Conservation (phyloP, 2,329 filamentous ascomycete genomes). For the Microsporum ferrugineum region DNA sequence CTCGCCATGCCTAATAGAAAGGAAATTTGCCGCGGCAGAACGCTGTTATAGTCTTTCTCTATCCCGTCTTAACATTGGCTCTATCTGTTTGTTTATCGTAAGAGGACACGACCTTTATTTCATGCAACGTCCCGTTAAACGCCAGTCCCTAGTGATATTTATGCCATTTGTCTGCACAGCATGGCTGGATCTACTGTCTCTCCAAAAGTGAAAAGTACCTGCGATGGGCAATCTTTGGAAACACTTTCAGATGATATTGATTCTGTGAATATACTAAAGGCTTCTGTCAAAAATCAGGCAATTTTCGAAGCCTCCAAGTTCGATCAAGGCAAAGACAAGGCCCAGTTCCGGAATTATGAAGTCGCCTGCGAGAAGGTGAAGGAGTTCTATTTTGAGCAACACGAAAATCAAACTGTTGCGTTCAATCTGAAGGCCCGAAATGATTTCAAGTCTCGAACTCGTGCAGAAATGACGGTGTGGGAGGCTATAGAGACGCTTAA, state of each 20-base stretch:
- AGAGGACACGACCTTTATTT: too few relatives aligned
- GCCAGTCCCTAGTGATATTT: too few relatives aligned
- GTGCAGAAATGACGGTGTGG: conserved; percentile 75
- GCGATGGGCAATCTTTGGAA: neutral
- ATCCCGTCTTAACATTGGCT: neutral
- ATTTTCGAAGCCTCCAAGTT: conserved; percentile 33
- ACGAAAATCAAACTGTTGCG: conserved; percentile 46
- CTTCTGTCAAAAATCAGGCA: conserved; percentile 35
- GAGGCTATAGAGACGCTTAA: conserved; percentile 87
- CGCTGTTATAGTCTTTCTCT: neutral
- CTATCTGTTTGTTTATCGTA: neutral
- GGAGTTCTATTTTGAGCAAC: conserved; percentile 67
- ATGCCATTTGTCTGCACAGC: neutral
- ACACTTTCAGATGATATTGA: conserved; percentile 43
- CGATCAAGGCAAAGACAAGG: conserved; percentile 57
- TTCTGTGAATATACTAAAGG: conserved; percentile 49
- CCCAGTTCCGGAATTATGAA: conserved; percentile 70
- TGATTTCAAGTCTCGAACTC: conserved; percentile 53
- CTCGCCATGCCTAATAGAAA: neutral
- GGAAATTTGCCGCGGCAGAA: neutral
- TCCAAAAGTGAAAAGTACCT: neutral
- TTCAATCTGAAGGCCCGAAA: conserved; percentile 77
- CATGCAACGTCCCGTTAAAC: too few relatives aligned
- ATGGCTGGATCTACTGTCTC: neutral
- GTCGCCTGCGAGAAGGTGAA: conserved; percentile 74